Evolutionary conservation across 1,139 yeast genomes (phyloP).

Genomic region (Debaryomyces sp.): DNA sequence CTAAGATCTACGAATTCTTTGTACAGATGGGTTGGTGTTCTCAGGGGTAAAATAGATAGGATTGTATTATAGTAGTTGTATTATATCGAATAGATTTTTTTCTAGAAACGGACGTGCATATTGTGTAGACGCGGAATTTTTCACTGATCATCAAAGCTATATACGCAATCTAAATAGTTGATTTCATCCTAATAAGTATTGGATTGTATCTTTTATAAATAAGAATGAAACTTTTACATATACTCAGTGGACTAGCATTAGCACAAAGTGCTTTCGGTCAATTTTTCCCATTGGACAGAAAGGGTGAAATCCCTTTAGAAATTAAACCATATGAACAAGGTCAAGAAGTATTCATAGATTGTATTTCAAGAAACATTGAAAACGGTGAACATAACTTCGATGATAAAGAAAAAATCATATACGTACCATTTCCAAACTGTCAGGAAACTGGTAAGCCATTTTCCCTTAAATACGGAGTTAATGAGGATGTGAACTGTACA

Average conservation of each 20-base stretch:
- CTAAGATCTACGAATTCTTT: conserved; percentile 88
- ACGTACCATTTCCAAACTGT: conserved; percentile 63
- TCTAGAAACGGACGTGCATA: background rate
- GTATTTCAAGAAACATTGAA: conserved; percentile 66
- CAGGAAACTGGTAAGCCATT: conserved; percentile 66
- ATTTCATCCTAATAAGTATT: background rate
- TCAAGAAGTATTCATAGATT: conserved; percentile 54
- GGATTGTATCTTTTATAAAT: background rate
- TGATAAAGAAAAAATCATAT: conserved; percentile 57
- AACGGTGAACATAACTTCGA: conserved; percentile 78
- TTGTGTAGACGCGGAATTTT: conserved; percentile 3
- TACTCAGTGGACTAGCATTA: conserved; percentile 1
- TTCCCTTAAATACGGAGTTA: conserved; percentile 52
- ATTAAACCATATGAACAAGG: conserved; percentile 43
- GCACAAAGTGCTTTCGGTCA: conserved; percentile 19
- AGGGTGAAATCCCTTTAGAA: conserved; percentile 41
- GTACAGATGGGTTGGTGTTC: conserved; percentile 86
- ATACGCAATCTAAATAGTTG: background rate
- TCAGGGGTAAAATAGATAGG: conserved; percentile 33
- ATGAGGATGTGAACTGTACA: conserved; percentile 62
- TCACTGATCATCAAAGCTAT: background rate
- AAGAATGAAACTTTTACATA: conserved; percentile 1
- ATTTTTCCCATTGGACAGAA: conserved; percentile 38
- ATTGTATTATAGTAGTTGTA: conserved; percentile 4
- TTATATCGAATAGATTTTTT: conserved; percentile 2